Evolutionary conservation across 805 yeast species (phyloP).

Genomic region (Spencermartinsiella europaea): DNA sequence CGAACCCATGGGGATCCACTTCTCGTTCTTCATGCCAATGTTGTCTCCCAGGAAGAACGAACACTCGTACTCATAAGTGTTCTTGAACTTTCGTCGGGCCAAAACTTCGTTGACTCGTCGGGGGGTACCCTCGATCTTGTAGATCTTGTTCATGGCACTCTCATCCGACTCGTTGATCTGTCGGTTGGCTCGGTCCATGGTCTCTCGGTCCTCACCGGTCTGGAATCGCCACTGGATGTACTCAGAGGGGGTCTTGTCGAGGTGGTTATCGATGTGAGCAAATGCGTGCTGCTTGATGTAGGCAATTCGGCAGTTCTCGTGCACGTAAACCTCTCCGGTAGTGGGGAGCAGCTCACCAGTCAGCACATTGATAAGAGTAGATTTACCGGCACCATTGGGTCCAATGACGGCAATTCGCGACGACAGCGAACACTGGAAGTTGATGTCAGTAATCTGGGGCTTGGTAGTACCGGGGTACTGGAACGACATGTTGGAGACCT

Average conservation of each 20-base stretch:
- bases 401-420: slow-evolving; percentile 99
- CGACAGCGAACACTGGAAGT: slow-evolving; percentile 98
- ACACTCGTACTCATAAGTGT: slow-evolving; percentile 99
- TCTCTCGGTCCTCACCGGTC: slow-evolving; percentile 99
- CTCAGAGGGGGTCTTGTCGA: slow-evolving; percentile 99
- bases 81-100: slow-evolving; percentile 99
- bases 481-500: slow-evolving; percentile 96
- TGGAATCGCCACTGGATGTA: slow-evolving; percentile 99
- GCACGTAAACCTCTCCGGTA: slow-evolving; percentile 97
- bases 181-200: slow-evolving; percentile 99
- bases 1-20: slow-evolving; percentile 99
- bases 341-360: slow-evolving; percentile 99
- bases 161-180: slow-evolving; percentile 96
- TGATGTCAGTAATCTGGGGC: slow-evolving; percentile 88
- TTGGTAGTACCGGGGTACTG: slow-evolving; percentile 98
- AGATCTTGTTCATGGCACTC: slow-evolving; percentile 98
- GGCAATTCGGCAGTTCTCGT: slow-evolving; percentile 99
- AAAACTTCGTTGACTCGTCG: slow-evolving; percentile 94
- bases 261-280: slow-evolving; percentile 97
- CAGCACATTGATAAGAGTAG: slow-evolving; percentile 96
- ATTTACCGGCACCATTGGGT: slow-evolving; percentile 99
- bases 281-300: slow-evolving; percentile 99
- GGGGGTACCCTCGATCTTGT: slow-evolving; percentile 97
- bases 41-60: slow-evolving; percentile 97
- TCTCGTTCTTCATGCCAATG: slow-evolving; percentile 97